Base-by-base conservation (phyloP, 2,329 filamentous ascomycete species). In the Exophiala calicioides region DNA sequence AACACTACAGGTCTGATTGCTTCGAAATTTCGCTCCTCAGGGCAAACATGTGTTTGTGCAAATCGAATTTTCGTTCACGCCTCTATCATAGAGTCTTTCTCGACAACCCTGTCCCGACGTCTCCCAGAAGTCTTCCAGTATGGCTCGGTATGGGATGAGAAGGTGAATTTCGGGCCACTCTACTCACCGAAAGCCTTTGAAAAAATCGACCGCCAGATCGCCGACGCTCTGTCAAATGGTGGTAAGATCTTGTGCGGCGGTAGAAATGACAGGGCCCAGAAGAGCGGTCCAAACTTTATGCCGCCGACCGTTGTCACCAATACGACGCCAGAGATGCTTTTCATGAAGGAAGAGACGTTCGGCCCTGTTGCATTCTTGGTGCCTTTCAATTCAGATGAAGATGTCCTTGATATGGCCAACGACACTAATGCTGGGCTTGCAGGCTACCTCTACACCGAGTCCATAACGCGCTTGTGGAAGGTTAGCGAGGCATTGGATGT, bases 261-360 rank as follows among this genome's bases (percentile, higher is more conserved):
- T n/a, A 39, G 18, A 34, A 23, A 35, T 30, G 21, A 19, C n/a
- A 30, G 8, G 5, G 81, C 20, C 86, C 87, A 1, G 33, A 23
- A 4, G 50, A 77, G 16, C 82, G 82, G 61, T 89, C 89, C 44
- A 95, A 94, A 72, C 96, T 86, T 63, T 82, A 95, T 55, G 81
- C 82, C n/a, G 62, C 90, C 90, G 10, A 90, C 86, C 4, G 78
- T 96, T 18, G 74, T 96, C 47, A 85, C 80, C 7, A 78, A 82
- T 57, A 88, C 91, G 52, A 81, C 90, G 8, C 13, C 95, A 69
- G 75, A 74, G 51, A 95, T 95, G 90, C 71, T 73, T 4, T 84
- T 94, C 52, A 95, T 95, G 88, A 88, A 76, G 13, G 88, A 95
- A 57, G 90, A 96, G 73, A 95, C 90, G 0, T 96, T 96, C 62